A percentile compares a stretch with the other conserved stretches of the same genome.
phyloP scores from a whole-genome alignment of 202 grass and related monocot genomes.

The Tripidium arundinaceum region DNA sequence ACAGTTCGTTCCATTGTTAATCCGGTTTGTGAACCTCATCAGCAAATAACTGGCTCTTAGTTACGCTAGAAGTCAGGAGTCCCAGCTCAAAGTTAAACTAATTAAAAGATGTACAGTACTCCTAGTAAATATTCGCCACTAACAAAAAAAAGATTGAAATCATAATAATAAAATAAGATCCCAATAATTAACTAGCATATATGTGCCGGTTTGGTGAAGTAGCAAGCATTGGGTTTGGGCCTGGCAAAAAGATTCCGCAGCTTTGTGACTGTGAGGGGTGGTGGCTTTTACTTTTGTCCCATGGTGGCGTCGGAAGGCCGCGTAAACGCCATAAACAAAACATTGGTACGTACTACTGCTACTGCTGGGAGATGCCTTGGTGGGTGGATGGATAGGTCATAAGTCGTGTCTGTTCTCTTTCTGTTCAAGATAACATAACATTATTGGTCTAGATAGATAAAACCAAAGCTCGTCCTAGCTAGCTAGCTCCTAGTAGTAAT shows the following conservation, averaged over 20 bases:
- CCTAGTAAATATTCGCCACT: background rate
- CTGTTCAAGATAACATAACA: background rate
- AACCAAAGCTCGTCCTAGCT: background rate
- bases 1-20: background rate
- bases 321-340: slow-evolving; percentile 16
- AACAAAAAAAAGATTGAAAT: background rate
- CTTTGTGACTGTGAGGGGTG: too few species aligned
- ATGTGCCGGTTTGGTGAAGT: slow-evolving; percentile 20
- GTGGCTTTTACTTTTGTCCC: slow-evolving; percentile 43
- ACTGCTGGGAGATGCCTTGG: background rate
- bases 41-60: background rate
- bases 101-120: too few species aligned
- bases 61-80: background rate
- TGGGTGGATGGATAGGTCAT: background rate
- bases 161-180: background rate
- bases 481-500: background rate
- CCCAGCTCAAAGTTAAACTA: background rate
- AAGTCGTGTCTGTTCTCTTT: background rate
- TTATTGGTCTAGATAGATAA: background rate
- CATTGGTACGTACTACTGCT: background rate
- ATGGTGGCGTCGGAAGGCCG: slow-evolving; percentile 41
- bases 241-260: slow-evolving; percentile 22
- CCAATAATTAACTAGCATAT: slow-evolving; percentile 28
- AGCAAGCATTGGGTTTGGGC: background rate
- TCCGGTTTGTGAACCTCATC: background rate